Conservation (phyloP, 768 basidiomycete species). For the Rickenella mellea region DNA sequence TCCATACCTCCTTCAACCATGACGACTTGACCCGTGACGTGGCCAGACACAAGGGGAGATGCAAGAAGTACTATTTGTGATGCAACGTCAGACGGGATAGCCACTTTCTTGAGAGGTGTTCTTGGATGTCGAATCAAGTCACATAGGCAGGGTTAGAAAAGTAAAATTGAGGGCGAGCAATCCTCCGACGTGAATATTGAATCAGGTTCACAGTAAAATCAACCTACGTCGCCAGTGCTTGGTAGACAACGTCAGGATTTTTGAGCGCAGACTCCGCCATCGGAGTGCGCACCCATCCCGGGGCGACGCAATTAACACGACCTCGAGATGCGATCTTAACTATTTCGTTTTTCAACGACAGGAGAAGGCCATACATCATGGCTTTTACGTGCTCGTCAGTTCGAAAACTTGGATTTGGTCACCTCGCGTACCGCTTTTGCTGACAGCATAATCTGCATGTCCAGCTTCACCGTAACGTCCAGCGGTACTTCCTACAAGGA, state of each 20-base stretch:
- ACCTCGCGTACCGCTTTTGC: conserved; percentile 50
- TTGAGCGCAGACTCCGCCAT: conserved; percentile 51
- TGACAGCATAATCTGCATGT: conserved; percentile 56
- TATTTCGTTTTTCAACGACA: conserved; percentile 72
- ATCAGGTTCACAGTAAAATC: not conserved
- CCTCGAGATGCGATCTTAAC: conserved; percentile 64
- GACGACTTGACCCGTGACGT: conserved; percentile 59
- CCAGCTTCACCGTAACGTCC: conserved; percentile 67
- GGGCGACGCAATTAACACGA: conserved; percentile 61
- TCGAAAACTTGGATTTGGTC: not conserved
- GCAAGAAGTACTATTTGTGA: conserved; percentile 54
- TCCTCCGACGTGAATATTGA: not conserved
- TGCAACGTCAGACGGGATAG: conserved; percentile 52
- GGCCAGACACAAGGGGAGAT: conserved; percentile 53
- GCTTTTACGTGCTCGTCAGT: conserved; percentile 23
- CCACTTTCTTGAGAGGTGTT: conserved; percentile 63
- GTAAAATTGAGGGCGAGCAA: not conserved
- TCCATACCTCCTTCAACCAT: conserved; percentile 79
- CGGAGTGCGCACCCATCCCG: conserved; percentile 52
- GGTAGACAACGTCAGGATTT: conserved; percentile 43
- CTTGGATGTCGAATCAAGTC: conserved; percentile 21
- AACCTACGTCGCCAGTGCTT: conserved; percentile 58
- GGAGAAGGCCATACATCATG: conserved; percentile 63
- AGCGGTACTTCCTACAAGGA: conserved; percentile 62
- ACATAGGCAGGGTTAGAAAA: too few relatives aligned